Conservation (phyloP, 2,329 filamentous ascomycete species). For the Parastagonospora avenae region DNA sequence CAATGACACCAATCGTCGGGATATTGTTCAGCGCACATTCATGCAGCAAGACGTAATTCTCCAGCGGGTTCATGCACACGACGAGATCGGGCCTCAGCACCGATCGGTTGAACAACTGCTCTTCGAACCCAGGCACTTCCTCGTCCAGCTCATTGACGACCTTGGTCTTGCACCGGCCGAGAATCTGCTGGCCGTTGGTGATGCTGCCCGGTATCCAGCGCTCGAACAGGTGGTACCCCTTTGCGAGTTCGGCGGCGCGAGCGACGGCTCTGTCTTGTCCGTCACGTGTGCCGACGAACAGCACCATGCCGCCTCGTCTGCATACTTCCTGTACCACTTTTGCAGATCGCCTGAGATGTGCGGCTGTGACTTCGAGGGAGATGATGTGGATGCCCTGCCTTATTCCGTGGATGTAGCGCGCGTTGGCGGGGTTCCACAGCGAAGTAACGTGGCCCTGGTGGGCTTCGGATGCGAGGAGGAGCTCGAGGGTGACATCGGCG, state of each 20-base stretch:
- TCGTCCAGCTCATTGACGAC: constrained; percentile 79
- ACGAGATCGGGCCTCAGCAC: constrained; percentile 87
- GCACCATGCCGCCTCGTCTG: constrained; percentile 78
- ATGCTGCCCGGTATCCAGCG: constrained; percentile 91
- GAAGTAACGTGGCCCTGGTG: constrained; percentile 84
- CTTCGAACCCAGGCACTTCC: constrained; percentile 66
- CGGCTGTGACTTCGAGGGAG: constrained; percentile 83
- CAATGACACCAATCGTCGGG: constrained; percentile 91
- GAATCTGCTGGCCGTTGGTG: constrained; percentile 89
- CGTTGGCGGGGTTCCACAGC: constrained; percentile 93
- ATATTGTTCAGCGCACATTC: constrained; percentile 89
- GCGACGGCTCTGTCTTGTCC: constrained; percentile 84
- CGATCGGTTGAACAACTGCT: constrained; percentile 65
- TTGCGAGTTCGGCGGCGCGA: constrained; percentile 75
- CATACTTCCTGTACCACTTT: constrained; percentile 88
- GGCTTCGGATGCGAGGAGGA: constrained; percentile 63
- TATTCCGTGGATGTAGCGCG: constrained; percentile 91
- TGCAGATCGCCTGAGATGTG: constrained; percentile 89
- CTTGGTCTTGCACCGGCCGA: constrained; percentile 71
- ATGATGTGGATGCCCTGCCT: constrained; percentile 92
- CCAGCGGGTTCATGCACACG: constrained; percentile 87
- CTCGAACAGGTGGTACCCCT: constrained; percentile 86
- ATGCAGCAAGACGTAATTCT: constrained; percentile 88
- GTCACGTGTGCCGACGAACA: constrained; percentile 86
- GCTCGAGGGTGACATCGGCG: constrained; percentile 84